Base-by-base conservation (phyloP, 2,329 filamentous ascomycete species). In the Chaetomium sp. region DNA sequence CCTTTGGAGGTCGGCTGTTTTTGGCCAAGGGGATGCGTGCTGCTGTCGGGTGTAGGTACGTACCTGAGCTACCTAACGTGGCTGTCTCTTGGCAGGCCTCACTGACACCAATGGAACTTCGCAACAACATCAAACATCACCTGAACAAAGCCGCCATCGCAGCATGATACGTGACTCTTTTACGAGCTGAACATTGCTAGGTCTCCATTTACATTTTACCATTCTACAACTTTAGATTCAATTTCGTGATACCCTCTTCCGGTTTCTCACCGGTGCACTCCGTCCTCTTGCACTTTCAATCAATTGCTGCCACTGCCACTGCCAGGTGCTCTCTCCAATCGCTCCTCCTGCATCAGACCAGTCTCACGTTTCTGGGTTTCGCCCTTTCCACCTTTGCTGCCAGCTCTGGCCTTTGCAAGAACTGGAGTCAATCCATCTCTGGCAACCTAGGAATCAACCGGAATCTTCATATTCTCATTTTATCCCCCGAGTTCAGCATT, bases 81-180 rank as follows among this genome's bases (percentile, higher is more conserved):
- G 21, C 51, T 51, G 12, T n/a, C 29, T 27, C 57, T 59, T 60
- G 57, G 57, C 57, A 53, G 47, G 47, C 23, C 57, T 60, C 57
- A 51, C 13, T 35, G 45, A 9, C 29, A 21, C 25, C 47, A 10
- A n/a, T n/a, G n/a, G n/a, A n/a, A 13, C 16, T 29, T 6, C 27
- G 6, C n/a, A n/a, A n/a, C n/a, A 19, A 23, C 25, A 29, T 59
- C 45, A 8, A 58, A 33, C 42, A 59, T 27, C 49, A 60, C 21
- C 16, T 12, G 29, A 60, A 60, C 57, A 51, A 60, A 60, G 49
- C 29, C 31, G 49, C 29, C 31, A 51, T 23, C 45, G 19, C 21
- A 42, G n/a, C 42, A 50, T 42, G 38, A 12, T 21, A 25, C 19
- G 7, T 13, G 47, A 27, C 33, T 21, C 38, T 19, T 2, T 1